Conservation (phyloP, 2,329 filamentous ascomycete genomes). For the Pseudomassariella vexata region DNA sequence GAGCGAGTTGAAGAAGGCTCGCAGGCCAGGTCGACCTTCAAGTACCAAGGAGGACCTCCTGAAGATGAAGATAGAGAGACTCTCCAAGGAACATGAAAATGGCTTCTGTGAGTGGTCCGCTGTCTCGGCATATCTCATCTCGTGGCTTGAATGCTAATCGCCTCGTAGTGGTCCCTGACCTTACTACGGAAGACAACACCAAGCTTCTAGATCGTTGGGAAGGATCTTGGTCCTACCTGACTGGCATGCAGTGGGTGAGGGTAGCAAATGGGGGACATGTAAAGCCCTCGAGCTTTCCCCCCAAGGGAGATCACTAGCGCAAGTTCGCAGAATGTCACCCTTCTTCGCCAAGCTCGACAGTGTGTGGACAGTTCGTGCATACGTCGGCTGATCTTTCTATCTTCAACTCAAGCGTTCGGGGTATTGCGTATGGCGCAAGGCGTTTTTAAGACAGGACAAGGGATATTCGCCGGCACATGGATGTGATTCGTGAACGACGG, state of each 20-base stretch:
- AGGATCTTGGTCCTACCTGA: slow-evolving; percentile 75
- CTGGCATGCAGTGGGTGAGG: slow-evolving; percentile 70
- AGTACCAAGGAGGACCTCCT: slow-evolving; percentile 73
- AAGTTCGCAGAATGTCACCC: too few species aligned
- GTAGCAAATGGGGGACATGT: slow-evolving; percentile 60
- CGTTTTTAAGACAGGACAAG: slow-evolving; percentile 17
- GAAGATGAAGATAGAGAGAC: slow-evolving; percentile 61
- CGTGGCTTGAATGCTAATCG: slow-evolving; percentile 11
- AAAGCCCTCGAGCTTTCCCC: slow-evolving; percentile 73
- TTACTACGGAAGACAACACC: slow-evolving; percentile 62
- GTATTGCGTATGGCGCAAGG: slow-evolving; percentile 17
- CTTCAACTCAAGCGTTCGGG: slow-evolving; percentile 15
- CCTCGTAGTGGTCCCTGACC: slow-evolving; percentile 63
- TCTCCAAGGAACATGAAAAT: slow-evolving; percentile 73
- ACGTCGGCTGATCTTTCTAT: slow-evolving; percentile 24
- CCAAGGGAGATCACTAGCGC: too few species aligned
- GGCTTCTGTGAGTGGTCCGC: slow-evolving; percentile 63
- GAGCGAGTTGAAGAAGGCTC: slow-evolving; percentile 56
- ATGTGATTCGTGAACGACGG: slow-evolving; percentile 18
- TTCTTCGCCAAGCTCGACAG: too few species aligned
- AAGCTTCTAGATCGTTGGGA: slow-evolving; percentile 68
- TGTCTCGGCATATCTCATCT: neutral
- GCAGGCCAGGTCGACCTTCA: slow-evolving; percentile 74
- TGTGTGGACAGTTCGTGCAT: slow-evolving; percentile 1
- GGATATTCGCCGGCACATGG: slow-evolving; percentile 7